A percentile compares a stretch with the other conserved stretches of the same genome.
Evolutionary conservation across 805 yeast species (phyloP).

Genomic region (Metahyphopichia silvanorum): DNA sequence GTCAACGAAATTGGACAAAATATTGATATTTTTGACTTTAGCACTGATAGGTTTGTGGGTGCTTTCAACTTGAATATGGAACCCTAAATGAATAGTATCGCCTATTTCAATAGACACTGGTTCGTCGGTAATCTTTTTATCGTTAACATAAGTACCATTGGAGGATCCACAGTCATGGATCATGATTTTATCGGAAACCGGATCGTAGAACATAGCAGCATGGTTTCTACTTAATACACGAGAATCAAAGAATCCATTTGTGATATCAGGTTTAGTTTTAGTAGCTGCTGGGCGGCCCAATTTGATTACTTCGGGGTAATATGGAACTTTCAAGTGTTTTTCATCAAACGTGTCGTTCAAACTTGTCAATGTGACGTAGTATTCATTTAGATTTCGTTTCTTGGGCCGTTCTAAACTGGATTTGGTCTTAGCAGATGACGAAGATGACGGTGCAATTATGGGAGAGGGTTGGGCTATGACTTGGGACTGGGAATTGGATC

Average conservation of each 20-base stretch:
- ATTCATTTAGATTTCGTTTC: conserved; percentile 31
- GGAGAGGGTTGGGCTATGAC: conserved; percentile 23
- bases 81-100: conserved; percentile 90
- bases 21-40: conserved; percentile 67
- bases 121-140: conserved; percentile 59
- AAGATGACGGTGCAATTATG: too few species aligned
- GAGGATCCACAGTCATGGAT: conserved; percentile 86
- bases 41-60: conserved; percentile 88
- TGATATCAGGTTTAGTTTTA: conserved; percentile 53
- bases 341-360: conserved; percentile 79
- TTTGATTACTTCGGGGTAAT: conserved; percentile 76
- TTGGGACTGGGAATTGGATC: conserved; percentile 43
- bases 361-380: conserved; percentile 69
- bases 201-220: conserved; percentile 82
- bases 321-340: conserved; percentile 77
- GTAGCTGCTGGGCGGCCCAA: conserved; percentile 87
- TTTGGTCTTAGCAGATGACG: too few species aligned
- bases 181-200: conserved; percentile 59
- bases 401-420: conserved; percentile 13
- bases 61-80: conserved; percentile 69
- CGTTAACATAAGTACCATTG: conserved; percentile 92
- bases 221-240: conserved; percentile 90
- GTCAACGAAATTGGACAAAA: conserved; percentile 36
- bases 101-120: conserved; percentile 66
- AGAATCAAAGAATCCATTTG: conserved; percentile 93